Base-by-base conservation (phyloP, 345 rosid species). In the Raphanus sativus region DNA sequence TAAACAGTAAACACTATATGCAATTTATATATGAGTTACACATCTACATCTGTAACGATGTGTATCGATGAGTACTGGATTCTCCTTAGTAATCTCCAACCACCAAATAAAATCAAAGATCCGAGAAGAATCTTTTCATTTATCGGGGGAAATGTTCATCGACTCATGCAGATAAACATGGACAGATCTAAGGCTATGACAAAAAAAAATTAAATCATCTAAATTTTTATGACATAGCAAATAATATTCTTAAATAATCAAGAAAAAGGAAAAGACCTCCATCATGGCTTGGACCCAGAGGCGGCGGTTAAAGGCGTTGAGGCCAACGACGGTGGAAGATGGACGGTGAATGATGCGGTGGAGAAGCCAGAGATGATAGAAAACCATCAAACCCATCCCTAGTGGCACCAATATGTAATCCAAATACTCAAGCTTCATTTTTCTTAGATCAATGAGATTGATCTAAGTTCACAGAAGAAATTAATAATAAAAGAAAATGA, bases 281-380 rank as follows among this genome's bases (percentile, higher is more conserved):
- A 94, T 91, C 97, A 94, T 93, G 73, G 94, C 94, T 12, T 70
- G 84, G 62, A 93, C 96, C 98, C 97, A 91, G 71, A 85, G 89
- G 71, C 94, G 87, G 79, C 98, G 97, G 73, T 87, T 91, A 79
- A 90, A 79, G 71, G 96, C 86, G 36, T 93, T 93, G 30, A 93
- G 70, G 56, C 97, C 97, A 69, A 93, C 77, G 62, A 89, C 85
- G 40, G 98, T 93, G 50, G 81, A 81, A 70, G 82, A 78, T n/a
- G 98, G 97, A 69, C 83, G 86, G 69, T 76, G 77, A 3, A 91
- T 8, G 73, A 93, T 77, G 3, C 87, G 84, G 62, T 76, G 48
- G 74, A 93, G 85, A 62, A 93, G 97, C 96, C 97, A 94, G 1
- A 52, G 59, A 52, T 52, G 59, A 78, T 89, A 93, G 0, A 83